These are phyloP conservation scores for Rhododendron williamsianum DNA, from an alignment of 148 eudicot species.

Conservation along the genomic window DNA sequence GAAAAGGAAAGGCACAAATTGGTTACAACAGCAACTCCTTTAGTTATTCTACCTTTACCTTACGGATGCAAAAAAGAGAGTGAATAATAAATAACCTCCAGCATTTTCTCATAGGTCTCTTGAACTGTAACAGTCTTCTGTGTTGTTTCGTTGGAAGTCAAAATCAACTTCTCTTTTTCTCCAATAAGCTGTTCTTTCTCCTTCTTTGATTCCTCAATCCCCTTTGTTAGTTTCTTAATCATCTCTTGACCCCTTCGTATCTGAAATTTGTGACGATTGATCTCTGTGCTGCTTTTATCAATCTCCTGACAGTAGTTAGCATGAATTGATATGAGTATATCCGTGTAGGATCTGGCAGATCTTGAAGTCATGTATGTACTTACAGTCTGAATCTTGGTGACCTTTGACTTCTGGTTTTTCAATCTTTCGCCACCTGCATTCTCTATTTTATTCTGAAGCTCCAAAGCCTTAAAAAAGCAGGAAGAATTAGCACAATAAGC, in stretches of 20 bases:
- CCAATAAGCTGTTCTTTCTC: conserved; percentile 62
- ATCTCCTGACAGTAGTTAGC: conserved; percentile 47
- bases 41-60: not conserved
- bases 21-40: not conserved
- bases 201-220: conserved; percentile 74
- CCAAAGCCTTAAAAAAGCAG: conserved; percentile 39
- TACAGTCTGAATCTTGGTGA: conserved; percentile 79
- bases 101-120: conserved; percentile 68
- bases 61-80: not conserved
- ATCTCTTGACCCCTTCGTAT: conserved; percentile 82
- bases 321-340: too few relatives aligned
- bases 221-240: conserved; percentile 71
- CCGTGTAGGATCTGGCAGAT: not conserved
- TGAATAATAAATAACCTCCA: conserved; percentile 42
- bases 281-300: conserved; percentile 75
- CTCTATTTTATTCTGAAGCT: conserved; percentile 80
- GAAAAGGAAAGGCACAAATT: not conserved
- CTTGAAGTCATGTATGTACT: conserved; percentile 27
- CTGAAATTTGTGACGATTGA: conserved; percentile 84
- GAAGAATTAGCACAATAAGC: not conserved
- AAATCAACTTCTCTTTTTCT: conserved; percentile 51
- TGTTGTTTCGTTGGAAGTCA: conserved; percentile 63
- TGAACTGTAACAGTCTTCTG: conserved; percentile 72
- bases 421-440: conserved; percentile 92
- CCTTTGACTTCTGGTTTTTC: conserved; percentile 68